Evolutionary conservation across 2,329 filamentous ascomycete species (phyloP).

Genomic region (Sodiomyces alkalinus): DNA sequence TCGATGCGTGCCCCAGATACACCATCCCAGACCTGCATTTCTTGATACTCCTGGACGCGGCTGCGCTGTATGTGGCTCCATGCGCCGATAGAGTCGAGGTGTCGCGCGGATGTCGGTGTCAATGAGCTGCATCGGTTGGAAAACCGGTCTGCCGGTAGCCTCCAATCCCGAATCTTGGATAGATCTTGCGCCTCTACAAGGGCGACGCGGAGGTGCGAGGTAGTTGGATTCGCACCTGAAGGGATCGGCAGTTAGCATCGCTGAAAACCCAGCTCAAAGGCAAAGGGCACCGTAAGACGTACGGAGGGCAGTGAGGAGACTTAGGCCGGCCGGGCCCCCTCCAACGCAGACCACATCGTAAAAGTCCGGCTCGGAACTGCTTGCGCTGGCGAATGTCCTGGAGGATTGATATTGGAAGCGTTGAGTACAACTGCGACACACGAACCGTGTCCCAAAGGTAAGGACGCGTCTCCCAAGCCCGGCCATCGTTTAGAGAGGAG

Average conservation of each 20-base stretch:
- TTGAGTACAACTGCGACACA: slow-evolving; percentile 32
- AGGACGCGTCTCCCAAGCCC: no score
- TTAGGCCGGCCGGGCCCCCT: slow-evolving; percentile 78
- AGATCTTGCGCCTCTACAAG: slow-evolving; percentile 86
- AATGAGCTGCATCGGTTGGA: slow-evolving; percentile 94
- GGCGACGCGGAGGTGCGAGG: slow-evolving; percentile 66
- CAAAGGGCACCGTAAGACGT: slow-evolving; percentile 15
- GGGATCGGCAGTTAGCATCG: slow-evolving; percentile 4
- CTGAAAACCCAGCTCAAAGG: background rate
- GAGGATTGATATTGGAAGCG: slow-evolving; percentile 19
- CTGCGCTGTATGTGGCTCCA: slow-evolving; percentile 62
- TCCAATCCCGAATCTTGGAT: slow-evolving; percentile 49
- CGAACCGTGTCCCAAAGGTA: slow-evolving; percentile 19
- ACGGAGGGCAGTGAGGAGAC: slow-evolving; percentile 65
- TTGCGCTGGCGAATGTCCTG: slow-evolving; percentile 5
- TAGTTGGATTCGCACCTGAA: slow-evolving; percentile 60
- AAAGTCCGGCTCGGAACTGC: slow-evolving; percentile 38
- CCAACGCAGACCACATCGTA: slow-evolving; percentile 91
- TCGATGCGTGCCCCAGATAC: slow-evolving; percentile 75
- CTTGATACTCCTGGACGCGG: slow-evolving; percentile 75
- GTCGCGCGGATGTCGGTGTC: slow-evolving; percentile 74
- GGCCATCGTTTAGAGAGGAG: slow-evolving; percentile 10
- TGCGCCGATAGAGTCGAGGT: slow-evolving; percentile 68
- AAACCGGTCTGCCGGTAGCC: slow-evolving; percentile 51
- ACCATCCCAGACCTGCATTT: slow-evolving; percentile 98